Base-by-base conservation (phyloP, 306 rosid species). In the barrel medic (Medicago truncatula) region DNA sequence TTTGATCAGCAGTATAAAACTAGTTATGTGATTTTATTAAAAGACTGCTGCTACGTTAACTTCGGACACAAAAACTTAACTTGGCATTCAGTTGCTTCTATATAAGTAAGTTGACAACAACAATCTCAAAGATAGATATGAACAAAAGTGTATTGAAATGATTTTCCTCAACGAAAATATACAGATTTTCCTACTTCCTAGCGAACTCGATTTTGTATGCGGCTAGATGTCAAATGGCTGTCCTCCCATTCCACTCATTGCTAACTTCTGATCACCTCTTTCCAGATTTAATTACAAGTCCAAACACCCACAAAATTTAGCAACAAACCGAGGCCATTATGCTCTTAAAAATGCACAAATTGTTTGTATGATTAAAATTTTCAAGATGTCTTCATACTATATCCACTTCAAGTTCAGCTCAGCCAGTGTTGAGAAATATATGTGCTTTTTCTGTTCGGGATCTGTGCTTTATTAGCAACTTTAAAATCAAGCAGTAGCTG, bases 401-500 rank as follows among this genome's bases (percentile, higher is more conserved):
- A 71, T 28, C 56, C 38, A 76, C 70, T 73, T 57, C 16, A 44
- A 57, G 65, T 71, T 61, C 76, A 6, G 53, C 80, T 67, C 74
- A 15, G 67, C 78, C 67, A 44, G 52, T 40, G 41, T 49, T 38
- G 66, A 58, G 66, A 81, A 56, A 67, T 15, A 40, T 3, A 44
- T 4, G 8, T 40, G 17, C 46, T 13, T 68, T 60, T 63, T 36
- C 56, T 62, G 80, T 62, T 68, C 66, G 5, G 20, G 25, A 73
- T 63, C 49, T 62, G 70, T 47, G 34, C 67, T 67, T 41, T 75
- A 73, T 77, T 77, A 69, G 52, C 80, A 84, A 76, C 82, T 68
- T 69, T 52, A 43, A 74, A 49, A 58, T 34, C 18, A 52, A 65
- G 85, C 78, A 43, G 71, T 68, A 71, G 62, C 60, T 39, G 73